A percentile compares a stretch with the other conserved stretches of the same genome.
Conservation (phyloP, 2,329 filamentous ascomycete genomes). For the Chaetomium strumarium region DNA sequence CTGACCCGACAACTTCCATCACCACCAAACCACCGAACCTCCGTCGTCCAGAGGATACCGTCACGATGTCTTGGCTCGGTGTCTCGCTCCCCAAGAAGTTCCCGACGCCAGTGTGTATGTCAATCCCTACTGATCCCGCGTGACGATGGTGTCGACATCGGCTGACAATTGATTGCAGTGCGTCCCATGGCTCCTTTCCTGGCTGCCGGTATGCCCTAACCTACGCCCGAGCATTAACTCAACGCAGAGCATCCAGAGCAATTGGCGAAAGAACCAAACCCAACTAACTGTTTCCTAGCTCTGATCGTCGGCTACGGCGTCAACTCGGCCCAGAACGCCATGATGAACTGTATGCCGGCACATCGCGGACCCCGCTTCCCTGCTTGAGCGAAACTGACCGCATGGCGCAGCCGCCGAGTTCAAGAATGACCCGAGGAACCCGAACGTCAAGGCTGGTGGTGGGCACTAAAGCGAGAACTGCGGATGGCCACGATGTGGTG, state of each 20-base stretch:
- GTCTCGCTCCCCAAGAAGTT: slow-evolving; percentile 67
- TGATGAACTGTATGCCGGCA: slow-evolving; percentile 63
- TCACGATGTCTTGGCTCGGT: slow-evolving; percentile 71
- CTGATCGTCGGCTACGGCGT: slow-evolving; percentile 84
- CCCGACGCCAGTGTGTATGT: slow-evolving; percentile 70
- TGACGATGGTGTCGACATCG: background rate
- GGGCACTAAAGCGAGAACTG: slow-evolving; percentile 37
- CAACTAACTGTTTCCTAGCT: slow-evolving; percentile 45
- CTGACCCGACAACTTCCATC: slow-evolving; percentile 20
- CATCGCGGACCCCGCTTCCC: background rate
- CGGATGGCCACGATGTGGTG: slow-evolving; percentile 8
- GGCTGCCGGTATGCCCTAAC: slow-evolving; percentile 69
- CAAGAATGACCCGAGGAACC: slow-evolving; percentile 96
- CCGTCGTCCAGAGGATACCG: slow-evolving; percentile 33
- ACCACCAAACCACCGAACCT: slow-evolving; percentile 25
- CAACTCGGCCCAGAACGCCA: slow-evolving; percentile 72
- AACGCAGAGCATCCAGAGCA: background rate
- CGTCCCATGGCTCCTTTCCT: slow-evolving; percentile 91
- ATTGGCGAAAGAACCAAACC: background rate
- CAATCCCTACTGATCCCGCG: slow-evolving; percentile 28
- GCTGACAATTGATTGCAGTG: slow-evolving; percentile 49
- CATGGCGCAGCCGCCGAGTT: slow-evolving; percentile 69
- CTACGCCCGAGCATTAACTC: background rate
- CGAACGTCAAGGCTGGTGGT: slow-evolving; percentile 40
- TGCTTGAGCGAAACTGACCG: slow-evolving; percentile 15